Evolutionary conservation across 805 yeast genomes (phyloP).

Genomic region (Candida ponderosae): DNA sequence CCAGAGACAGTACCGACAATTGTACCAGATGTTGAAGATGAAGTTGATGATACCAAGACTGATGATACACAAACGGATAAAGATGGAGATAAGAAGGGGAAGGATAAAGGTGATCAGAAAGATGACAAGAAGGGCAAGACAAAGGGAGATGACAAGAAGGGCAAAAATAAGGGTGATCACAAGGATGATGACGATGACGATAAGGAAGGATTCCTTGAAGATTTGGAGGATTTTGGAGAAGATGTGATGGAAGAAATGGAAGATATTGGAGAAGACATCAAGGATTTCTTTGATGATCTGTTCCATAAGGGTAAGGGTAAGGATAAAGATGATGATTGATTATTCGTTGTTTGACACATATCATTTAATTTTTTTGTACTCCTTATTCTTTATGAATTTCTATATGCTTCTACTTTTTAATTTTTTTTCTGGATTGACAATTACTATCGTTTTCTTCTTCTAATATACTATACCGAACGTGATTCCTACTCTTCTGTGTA

Average conservation of each 20-base stretch:
- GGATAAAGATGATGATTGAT: neutral
- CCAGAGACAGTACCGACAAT: neutral
- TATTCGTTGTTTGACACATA: too few species aligned
- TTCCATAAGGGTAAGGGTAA: neutral
- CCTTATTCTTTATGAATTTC: too few species aligned
- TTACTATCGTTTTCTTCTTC: too few species aligned
- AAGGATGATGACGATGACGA: conserved; percentile 2
- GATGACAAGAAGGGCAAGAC: neutral
- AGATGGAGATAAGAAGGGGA: neutral
- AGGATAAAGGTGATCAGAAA: neutral
- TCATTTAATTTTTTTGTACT: too few species aligned
- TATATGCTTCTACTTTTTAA: too few species aligned
- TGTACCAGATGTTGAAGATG: neutral
- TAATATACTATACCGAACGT: too few species aligned
- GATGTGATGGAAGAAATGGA: conserved; percentile 9
- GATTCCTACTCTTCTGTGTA: too few species aligned
- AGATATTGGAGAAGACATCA: conserved; percentile 7
- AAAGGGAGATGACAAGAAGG: conserved; percentile 18
- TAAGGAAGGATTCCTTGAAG: conserved; percentile 15
- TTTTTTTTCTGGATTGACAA: too few species aligned
- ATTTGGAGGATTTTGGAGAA: conserved; percentile 18
- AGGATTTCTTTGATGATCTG: conserved; percentile 8
- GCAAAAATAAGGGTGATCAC: conserved; percentile 1
- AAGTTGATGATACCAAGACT: conserved; percentile 1
- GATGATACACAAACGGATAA: neutral